phyloP scores from a whole-genome alignment of 768 basidiomycete species.

The Suillus subalutaceus region DNA sequence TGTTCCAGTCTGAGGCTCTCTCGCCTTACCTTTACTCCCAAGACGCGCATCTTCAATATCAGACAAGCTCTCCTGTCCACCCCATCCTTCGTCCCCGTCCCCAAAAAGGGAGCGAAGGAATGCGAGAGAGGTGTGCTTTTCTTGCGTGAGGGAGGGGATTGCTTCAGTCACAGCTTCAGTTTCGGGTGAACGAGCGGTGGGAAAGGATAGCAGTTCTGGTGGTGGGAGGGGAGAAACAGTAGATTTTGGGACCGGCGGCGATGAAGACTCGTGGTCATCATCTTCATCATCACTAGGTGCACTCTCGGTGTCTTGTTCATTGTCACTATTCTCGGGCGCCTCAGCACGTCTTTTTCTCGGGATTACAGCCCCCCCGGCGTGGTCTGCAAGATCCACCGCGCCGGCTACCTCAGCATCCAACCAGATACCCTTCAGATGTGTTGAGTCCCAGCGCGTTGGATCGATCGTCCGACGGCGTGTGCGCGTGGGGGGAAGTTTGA shows the following conservation, averaged over 20 bases:
- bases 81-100: slow-evolving; percentile 53
- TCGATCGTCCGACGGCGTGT: slow-evolving; percentile 72
- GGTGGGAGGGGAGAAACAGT: not conserved
- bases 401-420: slow-evolving; percentile 42
- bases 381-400: slow-evolving; percentile 1
- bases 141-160: slow-evolving; percentile 6
- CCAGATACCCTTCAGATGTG: slow-evolving; percentile 70
- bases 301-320: slow-evolving; percentile 10
- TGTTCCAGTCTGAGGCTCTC: slow-evolving; percentile 20
- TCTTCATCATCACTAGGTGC: not conserved
- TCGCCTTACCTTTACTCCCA: slow-evolving; percentile 17
- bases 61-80: slow-evolving; percentile 57
- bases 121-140: slow-evolving; percentile 20
- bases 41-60: slow-evolving; percentile 46
- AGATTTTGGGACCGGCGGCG: not conserved
- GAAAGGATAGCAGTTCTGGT: not conserved
- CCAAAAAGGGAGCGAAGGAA: slow-evolving; percentile 60
- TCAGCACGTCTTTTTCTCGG: not conserved
- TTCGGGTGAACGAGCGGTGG: not conserved
- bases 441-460: slow-evolving; percentile 69
- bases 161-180: not conserved
- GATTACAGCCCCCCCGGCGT: not conserved
- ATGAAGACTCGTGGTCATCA: not conserved
- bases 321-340: not conserved
- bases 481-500: slow-evolving; percentile 54